Base-by-base conservation (phyloP, 768 basidiomycete species). In the Auricularia cornea region DNA sequence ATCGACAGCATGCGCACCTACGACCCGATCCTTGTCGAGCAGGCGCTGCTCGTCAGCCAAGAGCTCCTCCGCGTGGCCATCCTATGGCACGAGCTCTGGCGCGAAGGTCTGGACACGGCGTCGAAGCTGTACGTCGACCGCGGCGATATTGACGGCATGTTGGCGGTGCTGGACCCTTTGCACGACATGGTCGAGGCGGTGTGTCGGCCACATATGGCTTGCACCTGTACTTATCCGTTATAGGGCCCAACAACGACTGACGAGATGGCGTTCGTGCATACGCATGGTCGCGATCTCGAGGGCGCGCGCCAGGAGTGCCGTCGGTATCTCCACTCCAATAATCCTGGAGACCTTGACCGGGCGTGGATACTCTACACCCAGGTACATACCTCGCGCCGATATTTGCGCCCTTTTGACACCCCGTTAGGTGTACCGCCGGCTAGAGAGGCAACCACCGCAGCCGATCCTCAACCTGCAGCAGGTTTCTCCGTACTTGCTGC, bases 1-100 rank as follows among this genome's bases (percentile, higher is more conserved):
- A 77, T 79, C 69, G 72, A 76, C 66, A 76, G 76, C 59, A 78
- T 82, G 78, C 68, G 76, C 23, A 78, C 80, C 38, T 79, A 81
- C 69, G 75, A 76, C 59, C 71, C 74, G 0, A 68, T 65, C 1
- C 74, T 82, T 20, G 80, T 82, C 60, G 80, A 80, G 61, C 78
- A 80, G 66, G 80, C 79, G 2, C 70, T 75, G 11, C 70, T 80
- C 30, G 79, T 82, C 70, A 75, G 72, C 66, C 77, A 78, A 30
- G 80, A 82, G 68, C 73, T 82, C 35, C 80, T 80, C 59, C 73
- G 80, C 29, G 79, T 80, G 18, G 80, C 80, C 3, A 80, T 82
- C 52, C 71, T 80, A 4, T 82, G 80, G 80, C 79, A 80, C 66
- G 80, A 82, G 66, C 68, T 78, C 48, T 82, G 80, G 80, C 77